A percentile compares a stretch with the other conserved stretches of the same genome.
Evolutionary conservation across 2,329 filamentous ascomycete genomes (phyloP).

Genomic region (Moelleriella libera): DNA sequence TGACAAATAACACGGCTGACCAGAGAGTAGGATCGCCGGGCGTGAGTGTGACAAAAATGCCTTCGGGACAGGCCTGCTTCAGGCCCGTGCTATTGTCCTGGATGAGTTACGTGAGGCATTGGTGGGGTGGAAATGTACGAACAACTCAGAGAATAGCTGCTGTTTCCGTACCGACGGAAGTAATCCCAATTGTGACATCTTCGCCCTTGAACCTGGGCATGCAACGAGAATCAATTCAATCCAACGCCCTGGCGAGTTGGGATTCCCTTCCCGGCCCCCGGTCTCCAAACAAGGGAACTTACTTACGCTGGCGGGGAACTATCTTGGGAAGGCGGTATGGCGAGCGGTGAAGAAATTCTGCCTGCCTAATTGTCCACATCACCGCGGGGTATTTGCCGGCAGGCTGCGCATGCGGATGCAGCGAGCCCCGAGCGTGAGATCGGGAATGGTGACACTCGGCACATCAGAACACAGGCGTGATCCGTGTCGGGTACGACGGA

Average conservation of each 20-base stretch:
- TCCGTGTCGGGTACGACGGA: no score
- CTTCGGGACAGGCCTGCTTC: constrained; percentile 69
- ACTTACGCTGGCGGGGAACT: not conserved
- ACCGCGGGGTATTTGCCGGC: constrained; percentile 4
- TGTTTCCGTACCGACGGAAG: constrained; percentile 53
- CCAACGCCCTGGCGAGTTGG: not conserved
- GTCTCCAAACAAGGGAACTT: not conserved
- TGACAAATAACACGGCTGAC: constrained; percentile 85
- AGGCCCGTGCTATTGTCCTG: constrained; percentile 50
- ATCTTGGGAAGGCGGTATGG: constrained; percentile 2
- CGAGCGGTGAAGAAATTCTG: constrained; percentile 10
- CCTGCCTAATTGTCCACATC: constrained; percentile 2
- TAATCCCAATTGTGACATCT: constrained; percentile 19
- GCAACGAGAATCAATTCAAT: not conserved
- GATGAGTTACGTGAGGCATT: not conserved
- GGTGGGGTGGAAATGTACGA: constrained; percentile 19
- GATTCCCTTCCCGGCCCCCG: not conserved
- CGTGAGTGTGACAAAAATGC: constrained; percentile 74
- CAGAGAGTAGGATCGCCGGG: constrained; percentile 71
- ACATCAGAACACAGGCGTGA: no score
- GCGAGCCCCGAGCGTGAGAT: no score
- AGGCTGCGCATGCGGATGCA: no score
- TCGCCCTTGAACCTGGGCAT: not conserved
- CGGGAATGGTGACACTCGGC: no score
- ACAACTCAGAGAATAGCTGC: constrained; percentile 75